A percentile compares a stretch with the other conserved stretches of the same genome.
phyloP scores from a whole-genome alignment of 2,329 filamentous ascomycete genomes.

The Sclerotiophoma versabilis region DNA sequence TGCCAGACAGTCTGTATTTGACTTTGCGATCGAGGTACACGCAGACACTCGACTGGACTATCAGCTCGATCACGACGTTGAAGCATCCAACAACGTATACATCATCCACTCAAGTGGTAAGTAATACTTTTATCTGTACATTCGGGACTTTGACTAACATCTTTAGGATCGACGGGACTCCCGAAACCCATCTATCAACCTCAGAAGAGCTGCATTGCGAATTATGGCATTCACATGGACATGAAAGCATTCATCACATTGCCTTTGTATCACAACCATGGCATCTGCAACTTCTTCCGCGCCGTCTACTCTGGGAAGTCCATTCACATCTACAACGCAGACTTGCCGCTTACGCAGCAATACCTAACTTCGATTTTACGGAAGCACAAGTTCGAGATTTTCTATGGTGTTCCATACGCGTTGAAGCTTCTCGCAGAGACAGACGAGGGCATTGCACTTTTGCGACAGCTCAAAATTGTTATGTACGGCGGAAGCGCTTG shows the following conservation, averaged over 20 bases:
- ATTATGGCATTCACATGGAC: constrained; percentile 28
- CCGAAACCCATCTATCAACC: constrained; percentile 69
- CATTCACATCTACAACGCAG: constrained; percentile 37
- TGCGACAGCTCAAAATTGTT: constrained; percentile 61
- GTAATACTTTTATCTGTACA: background rate
- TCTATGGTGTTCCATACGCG: constrained; percentile 70
- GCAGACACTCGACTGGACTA: constrained; percentile 35
- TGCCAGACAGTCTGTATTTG: constrained; percentile 17
- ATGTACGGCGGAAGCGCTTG: constrained; percentile 66
- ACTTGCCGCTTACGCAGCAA: constrained; percentile 30
- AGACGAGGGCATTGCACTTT: constrained; percentile 59
- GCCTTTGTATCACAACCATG: constrained; percentile 37
- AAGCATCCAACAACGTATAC: constrained; percentile 28
- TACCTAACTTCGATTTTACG: constrained; percentile 26
- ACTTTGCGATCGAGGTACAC: constrained; percentile 36
- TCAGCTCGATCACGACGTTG: constrained; percentile 28
- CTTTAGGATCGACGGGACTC: constrained; percentile 62
- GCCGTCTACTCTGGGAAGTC: constrained; percentile 33
- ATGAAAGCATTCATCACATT: constrained; percentile 34
- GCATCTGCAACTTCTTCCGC: constrained; percentile 37
- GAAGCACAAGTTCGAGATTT: constrained; percentile 57
- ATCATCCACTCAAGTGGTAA: constrained; percentile 37
- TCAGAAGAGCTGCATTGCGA: constrained; percentile 50
- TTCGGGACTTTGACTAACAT: background rate
- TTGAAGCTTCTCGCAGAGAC: constrained; percentile 69